Base-by-base conservation (phyloP, 345 rosid species). In the Eucalyptus cloeziana region DNA sequence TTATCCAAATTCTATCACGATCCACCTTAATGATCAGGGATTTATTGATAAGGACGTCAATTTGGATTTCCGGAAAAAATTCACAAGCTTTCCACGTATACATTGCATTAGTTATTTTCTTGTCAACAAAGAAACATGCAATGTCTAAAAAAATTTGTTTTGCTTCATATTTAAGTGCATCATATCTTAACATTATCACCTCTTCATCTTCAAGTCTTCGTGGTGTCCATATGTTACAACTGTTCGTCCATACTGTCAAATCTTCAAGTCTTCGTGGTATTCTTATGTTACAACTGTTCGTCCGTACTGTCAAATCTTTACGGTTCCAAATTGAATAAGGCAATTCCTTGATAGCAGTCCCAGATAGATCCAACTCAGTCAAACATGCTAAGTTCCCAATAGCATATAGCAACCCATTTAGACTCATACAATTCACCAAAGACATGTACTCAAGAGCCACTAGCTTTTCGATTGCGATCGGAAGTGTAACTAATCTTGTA, bases 241-340 rank as follows among this genome's bases (percentile, higher is more conserved):
- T 60, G 1, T 60, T 27, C 3, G 0, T 60, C 2, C 0, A 15
- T 25, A 27, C 3, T 60, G 0, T 27, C 7, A 25, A 13, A 25
- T 11, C 15, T 12, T 27, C 15, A 60, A 6, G 67, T 27, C 67
- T 27, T 27, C 0, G 15, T 12, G 31, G 31, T 60, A 16, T 12
- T 60, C 67, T 60, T 60, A 60, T 60, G 15, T 27, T 27, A 60
- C 31, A 5, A 60, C 4, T 60, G 0, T 60, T 27, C 3, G 0
- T 60, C 2, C 0, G 31, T 25, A 27, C 3, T 60, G 0, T 27
- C 7, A 27, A 13, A 27, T 11, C 15, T 12, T 27, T 7, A 13
- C 1, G 7, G 0, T 60, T 5, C 0, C 1, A 0, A 60, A 60
- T 27, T 1, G 67, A 60, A 60, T 5, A 6, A 60, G 31, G 67